Conservation (phyloP, 2,329 filamentous ascomycete genomes). For the Xylaria sp. region DNA sequence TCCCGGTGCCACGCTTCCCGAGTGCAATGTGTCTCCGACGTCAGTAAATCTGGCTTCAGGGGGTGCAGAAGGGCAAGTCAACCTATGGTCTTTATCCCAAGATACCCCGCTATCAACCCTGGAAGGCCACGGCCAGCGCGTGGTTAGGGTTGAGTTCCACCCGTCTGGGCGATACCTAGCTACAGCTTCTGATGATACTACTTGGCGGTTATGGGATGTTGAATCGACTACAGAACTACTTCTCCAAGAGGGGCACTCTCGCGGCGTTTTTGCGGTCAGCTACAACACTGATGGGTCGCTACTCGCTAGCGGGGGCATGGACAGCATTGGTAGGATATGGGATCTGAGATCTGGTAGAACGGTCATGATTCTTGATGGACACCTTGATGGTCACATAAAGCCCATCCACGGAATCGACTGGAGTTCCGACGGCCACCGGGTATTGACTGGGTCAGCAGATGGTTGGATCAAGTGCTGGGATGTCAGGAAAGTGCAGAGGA, state of each 20-base stretch:
- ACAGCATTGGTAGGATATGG: slow-evolving; percentile 95
- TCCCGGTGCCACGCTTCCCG: slow-evolving; percentile 77
- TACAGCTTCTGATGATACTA: slow-evolving; percentile 93
- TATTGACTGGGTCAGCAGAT: slow-evolving; percentile 90
- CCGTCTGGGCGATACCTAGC: slow-evolving; percentile 89
- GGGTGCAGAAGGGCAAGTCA: slow-evolving; percentile 83
- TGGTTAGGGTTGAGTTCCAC: slow-evolving; percentile 93
- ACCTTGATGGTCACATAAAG: slow-evolving; percentile 80
- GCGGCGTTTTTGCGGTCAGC: slow-evolving; percentile 86
- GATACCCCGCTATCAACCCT: slow-evolving; percentile 85
- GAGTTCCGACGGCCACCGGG: slow-evolving; percentile 87
- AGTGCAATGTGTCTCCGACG: slow-evolving; percentile 71
- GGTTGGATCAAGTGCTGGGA: slow-evolving; percentile 99
- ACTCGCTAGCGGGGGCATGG: slow-evolving; percentile 87
- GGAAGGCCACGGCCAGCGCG: slow-evolving; percentile 81
- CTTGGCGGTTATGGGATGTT: slow-evolving; percentile 93
- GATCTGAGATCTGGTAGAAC: slow-evolving; percentile 90
- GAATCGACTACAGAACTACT: slow-evolving; percentile 82
- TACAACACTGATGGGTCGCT: slow-evolving; percentile 93
- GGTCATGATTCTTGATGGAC: slow-evolving; percentile 92
- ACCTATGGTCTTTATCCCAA: slow-evolving; percentile 87
- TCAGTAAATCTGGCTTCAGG: slow-evolving; percentile 87
- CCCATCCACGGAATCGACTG: slow-evolving; percentile 94
- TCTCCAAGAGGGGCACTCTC: slow-evolving; percentile 91
- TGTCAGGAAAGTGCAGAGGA: slow-evolving; percentile 82